Evolutionary conservation across 2,329 filamentous ascomycete species (phyloP).

Genomic region (Phaeosphaeria sp.): DNA sequence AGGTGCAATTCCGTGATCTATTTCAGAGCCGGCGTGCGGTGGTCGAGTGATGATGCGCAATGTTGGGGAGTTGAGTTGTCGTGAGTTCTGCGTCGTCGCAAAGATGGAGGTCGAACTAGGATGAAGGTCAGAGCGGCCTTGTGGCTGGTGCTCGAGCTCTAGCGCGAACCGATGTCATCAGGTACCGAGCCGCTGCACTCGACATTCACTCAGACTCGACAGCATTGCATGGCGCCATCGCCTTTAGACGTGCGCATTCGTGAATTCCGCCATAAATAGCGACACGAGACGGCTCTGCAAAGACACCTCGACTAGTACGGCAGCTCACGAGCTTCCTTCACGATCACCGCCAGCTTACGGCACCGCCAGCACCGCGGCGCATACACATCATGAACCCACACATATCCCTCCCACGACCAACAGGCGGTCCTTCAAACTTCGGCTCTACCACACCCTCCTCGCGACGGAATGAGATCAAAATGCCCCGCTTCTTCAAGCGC

Average conservation of each 20-base stretch:
- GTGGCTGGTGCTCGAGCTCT: conserved; percentile 22
- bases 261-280: not conserved
- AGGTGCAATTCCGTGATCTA: conserved; percentile 1
- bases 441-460: conserved; percentile 57
- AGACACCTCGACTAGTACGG: not conserved
- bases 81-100: conserved; percentile 7
- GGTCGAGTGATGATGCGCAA: too few species aligned
- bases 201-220: conserved; percentile 1
- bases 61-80: conserved; percentile 11
- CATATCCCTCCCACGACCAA: conserved; percentile 65
- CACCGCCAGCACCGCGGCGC: conserved; percentile 7
- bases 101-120: conserved; percentile 11
- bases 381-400: conserved; percentile 62
- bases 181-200: conserved; percentile 16
- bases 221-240: conserved; percentile 2
- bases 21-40: too few species aligned
- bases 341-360: not conserved
- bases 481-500: conserved; percentile 72
- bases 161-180: conserved; percentile 29
- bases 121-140: conserved; percentile 9
- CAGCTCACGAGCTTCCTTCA: not conserved
- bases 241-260: not conserved
- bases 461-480: conserved; percentile 61
- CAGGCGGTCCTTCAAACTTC: conserved; percentile 61
- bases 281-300: not conserved